phyloP scores from a whole-genome alignment of 179 eudicot genomes.

The Amaranthus tricolor region DNA sequence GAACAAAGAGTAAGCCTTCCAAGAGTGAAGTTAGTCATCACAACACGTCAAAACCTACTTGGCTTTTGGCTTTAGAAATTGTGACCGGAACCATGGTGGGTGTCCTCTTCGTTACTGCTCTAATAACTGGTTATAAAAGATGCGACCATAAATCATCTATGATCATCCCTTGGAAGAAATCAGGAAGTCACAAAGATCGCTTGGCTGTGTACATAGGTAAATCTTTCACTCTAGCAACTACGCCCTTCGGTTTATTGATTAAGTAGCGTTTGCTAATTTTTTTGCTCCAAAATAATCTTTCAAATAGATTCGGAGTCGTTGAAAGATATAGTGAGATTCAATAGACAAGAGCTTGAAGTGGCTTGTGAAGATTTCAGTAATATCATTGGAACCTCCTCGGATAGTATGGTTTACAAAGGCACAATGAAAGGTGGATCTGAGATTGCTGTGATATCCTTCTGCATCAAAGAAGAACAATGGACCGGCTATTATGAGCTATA shows the following conservation, averaged over 20 bases:
- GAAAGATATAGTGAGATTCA: constrained; percentile 62
- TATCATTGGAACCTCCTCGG: constrained; percentile 83
- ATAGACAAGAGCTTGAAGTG: constrained; percentile 91
- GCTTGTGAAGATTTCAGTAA: constrained; percentile 99
- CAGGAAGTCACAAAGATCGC: constrained; percentile 63
- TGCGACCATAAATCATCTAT: constrained; percentile 58
- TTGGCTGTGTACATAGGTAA: constrained; percentile 61
- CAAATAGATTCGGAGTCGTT: constrained; percentile 64
- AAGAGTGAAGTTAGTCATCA: constrained; percentile 40
- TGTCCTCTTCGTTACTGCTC: constrained; percentile 46
- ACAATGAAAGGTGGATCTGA: constrained; percentile 85
- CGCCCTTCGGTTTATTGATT: not conserved
- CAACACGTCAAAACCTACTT: constrained; percentile 53
- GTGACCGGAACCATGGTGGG: constrained; percentile 78
- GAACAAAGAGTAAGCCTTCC: constrained; percentile 37
- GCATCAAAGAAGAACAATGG: constrained; percentile 93
- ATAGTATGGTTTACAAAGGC: constrained; percentile 88
- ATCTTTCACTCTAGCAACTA: not conserved
- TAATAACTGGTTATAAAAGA: constrained; percentile 48
- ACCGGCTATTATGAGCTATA: constrained; percentile 88
- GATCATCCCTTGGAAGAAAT: constrained; percentile 85
- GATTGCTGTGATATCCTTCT: constrained; percentile 89
- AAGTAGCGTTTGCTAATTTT: not conserved
- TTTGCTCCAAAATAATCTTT: not conserved
- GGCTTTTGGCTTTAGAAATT: constrained; percentile 81